Evolutionary conservation across 805 yeast genomes (phyloP).

Genomic region (Cyberlindnera japonica): DNA sequence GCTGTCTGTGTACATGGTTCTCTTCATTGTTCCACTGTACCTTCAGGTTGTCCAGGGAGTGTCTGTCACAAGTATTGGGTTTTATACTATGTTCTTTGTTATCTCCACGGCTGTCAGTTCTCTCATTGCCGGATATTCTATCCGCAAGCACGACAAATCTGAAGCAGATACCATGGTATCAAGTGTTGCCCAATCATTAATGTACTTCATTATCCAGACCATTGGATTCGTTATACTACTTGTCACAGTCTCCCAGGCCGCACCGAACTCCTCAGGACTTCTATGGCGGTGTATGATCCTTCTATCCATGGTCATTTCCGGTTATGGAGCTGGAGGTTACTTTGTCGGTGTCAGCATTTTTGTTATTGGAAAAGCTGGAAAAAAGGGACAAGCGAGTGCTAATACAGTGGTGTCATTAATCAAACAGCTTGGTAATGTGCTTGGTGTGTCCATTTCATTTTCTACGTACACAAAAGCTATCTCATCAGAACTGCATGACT

Average conservation of each 20-base stretch:
- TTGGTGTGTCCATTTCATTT: slow-evolving; percentile 39
- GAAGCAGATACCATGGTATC: slow-evolving; percentile 24
- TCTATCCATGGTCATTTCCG: slow-evolving; percentile 30
- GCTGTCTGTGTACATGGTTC: slow-evolving; percentile 32
- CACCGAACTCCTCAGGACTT: slow-evolving; percentile 13
- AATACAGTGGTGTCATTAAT: slow-evolving; percentile 43
- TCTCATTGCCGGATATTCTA: slow-evolving; percentile 33
- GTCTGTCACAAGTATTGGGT: slow-evolving; percentile 36
- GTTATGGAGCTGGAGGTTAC: slow-evolving; percentile 40
- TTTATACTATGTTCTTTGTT: slow-evolving; percentile 39
- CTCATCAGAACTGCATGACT: slow-evolving; percentile 26
- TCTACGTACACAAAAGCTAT: slow-evolving; percentile 32
- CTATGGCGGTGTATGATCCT: slow-evolving; percentile 24
- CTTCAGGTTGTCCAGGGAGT: slow-evolving; percentile 41
- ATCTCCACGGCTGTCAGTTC: slow-evolving; percentile 39
- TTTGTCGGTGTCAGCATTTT: slow-evolving; percentile 37
- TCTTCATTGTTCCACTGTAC: slow-evolving; percentile 39
- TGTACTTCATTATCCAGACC: slow-evolving; percentile 17
- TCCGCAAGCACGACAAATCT: slow-evolving; percentile 25
- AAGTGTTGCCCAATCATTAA: slow-evolving; percentile 16
- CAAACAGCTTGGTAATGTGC: slow-evolving; percentile 41
- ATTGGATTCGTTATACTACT: slow-evolving; percentile 20
- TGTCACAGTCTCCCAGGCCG: slow-evolving; percentile 5
- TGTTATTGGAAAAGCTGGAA: slow-evolving; percentile 40
- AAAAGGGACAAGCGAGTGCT: slow-evolving; percentile 40